Conservation (phyloP, 1,139 yeast genomes). For the Lodderomyces elongisporus region DNA sequence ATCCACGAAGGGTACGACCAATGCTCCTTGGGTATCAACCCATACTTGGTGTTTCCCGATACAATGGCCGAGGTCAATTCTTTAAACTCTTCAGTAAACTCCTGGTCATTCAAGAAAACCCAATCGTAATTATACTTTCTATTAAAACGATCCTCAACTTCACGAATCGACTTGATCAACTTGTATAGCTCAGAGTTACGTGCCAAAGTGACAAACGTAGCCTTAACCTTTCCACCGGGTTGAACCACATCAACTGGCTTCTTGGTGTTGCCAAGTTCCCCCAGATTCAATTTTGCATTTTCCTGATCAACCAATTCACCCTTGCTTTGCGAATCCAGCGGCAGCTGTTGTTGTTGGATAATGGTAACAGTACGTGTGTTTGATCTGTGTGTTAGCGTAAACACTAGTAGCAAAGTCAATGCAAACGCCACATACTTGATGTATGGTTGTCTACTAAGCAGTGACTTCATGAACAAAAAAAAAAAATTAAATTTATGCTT, state of each 20-base stretch:
- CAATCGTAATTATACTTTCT: slow-evolving; percentile 65
- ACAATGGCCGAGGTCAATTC: slow-evolving; percentile 42
- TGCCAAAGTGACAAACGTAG: slow-evolving; percentile 57
- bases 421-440: slow-evolving; percentile 10
- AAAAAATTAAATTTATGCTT: no score
- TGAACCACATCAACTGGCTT: neutral
- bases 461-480: slow-evolving; percentile 2
- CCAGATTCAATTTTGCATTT: slow-evolving; percentile 5
- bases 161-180: slow-evolving; percentile 61
- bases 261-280: slow-evolving; percentile 3
- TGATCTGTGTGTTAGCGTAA: slow-evolving; percentile 7
- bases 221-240: slow-evolving; percentile 39
- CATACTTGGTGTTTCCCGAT: slow-evolving; percentile 61
- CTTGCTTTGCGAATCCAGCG: neutral
- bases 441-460: slow-evolving; percentile 9
- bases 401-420: slow-evolving; percentile 8
- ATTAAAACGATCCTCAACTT: slow-evolving; percentile 71
- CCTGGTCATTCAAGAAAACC: slow-evolving; percentile 71
- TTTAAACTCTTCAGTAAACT: slow-evolving; percentile 54
- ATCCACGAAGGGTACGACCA: slow-evolving; percentile 76
- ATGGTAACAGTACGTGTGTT: neutral
- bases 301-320: slow-evolving; percentile 1
- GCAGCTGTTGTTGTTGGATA: slow-evolving; percentile 3
- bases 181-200: slow-evolving; percentile 61
- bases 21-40: slow-evolving; percentile 55